Percentiles rank a stretch among this genome's conserved stretches.
Conservation (phyloP, 257 asterid species). For the Verbena officinalis region DNA sequence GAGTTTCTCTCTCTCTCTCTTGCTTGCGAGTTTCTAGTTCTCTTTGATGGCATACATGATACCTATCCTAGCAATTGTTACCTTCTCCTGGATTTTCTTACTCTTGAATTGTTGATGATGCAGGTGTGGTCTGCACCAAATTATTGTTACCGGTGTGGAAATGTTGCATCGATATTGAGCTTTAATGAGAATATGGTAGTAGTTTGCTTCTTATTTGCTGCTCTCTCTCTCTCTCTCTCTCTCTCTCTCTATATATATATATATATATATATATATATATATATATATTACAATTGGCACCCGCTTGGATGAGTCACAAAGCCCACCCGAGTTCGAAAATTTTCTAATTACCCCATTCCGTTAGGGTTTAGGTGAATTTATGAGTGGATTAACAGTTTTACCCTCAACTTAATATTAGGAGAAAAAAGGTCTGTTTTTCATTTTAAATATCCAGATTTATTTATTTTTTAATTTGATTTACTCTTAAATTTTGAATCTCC, state of each 20-base stretch:
- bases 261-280: too few species aligned
- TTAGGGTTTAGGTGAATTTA: too few species aligned
- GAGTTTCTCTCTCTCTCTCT: conserved; percentile 43
- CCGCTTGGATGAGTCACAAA: too few species aligned
- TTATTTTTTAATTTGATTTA: too few species aligned
- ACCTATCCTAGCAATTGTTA: background rate
- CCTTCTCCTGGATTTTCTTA: conserved; percentile 18
- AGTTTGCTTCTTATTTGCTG: background rate
- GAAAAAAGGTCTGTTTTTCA: too few species aligned
- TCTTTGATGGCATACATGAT: background rate
- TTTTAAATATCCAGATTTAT: too few species aligned
- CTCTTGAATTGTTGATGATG: conserved; percentile 25
- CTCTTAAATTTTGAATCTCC: too few species aligned
- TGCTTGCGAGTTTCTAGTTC: background rate
- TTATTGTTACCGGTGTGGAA: conserved; percentile 97
- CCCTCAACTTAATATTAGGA: too few species aligned
- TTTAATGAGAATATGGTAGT: conserved; percentile 93
- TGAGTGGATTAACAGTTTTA: too few species aligned
- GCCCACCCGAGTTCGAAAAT: too few species aligned
- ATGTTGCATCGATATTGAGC: conserved; percentile 96
- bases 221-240: background rate
- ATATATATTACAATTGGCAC: too few species aligned
- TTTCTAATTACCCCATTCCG: too few species aligned
- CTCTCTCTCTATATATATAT: background rate
- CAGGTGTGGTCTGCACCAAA: conserved; percentile 99